These are phyloP conservation scores for Hypoxylon sp. DNA, from an alignment of 2,329 filamentous ascomycete species.

Conservation along the genomic window DNA sequence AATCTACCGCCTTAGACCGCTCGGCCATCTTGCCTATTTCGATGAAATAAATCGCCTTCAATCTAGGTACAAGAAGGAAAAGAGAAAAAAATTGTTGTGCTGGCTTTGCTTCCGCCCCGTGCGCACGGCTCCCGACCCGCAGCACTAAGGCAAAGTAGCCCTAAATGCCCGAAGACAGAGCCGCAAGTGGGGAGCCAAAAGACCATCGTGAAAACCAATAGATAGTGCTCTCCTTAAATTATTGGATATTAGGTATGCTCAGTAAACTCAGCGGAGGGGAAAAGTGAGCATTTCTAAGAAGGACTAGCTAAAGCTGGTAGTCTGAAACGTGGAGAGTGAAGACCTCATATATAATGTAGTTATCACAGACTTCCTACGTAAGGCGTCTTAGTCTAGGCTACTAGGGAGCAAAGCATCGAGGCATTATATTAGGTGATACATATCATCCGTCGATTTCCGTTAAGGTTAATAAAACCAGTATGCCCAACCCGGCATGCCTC, in stretches of 20 bases:
- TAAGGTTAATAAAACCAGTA: background rate
- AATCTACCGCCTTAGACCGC: slow-evolving; percentile 44
- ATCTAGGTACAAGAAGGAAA: slow-evolving; percentile 11
- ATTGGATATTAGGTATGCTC: background rate
- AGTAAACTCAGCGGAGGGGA: background rate
- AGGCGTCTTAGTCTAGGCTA: too few relatives aligned
- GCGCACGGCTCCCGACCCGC: background rate
- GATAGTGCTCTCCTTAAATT: background rate
- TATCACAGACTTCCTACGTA: background rate
- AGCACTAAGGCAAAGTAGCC: slow-evolving; percentile 9
- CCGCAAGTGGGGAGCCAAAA: background rate
- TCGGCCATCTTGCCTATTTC: slow-evolving; percentile 38
- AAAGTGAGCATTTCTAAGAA: background rate
- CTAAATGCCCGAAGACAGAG: slow-evolving; percentile 15
- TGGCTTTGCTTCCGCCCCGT: background rate
- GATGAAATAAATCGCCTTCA: background rate
- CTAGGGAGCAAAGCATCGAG: background rate
- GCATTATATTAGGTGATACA: background rate
- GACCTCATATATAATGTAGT: background rate
- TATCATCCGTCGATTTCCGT: background rate
- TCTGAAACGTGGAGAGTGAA: background rate
- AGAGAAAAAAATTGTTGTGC: background rate
- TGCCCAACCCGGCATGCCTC: background rate
- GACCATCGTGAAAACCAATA: background rate
- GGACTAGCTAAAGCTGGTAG: background rate